phyloP scores from a whole-genome alignment of 306 rosid species.

The Castanea mollissima region DNA sequence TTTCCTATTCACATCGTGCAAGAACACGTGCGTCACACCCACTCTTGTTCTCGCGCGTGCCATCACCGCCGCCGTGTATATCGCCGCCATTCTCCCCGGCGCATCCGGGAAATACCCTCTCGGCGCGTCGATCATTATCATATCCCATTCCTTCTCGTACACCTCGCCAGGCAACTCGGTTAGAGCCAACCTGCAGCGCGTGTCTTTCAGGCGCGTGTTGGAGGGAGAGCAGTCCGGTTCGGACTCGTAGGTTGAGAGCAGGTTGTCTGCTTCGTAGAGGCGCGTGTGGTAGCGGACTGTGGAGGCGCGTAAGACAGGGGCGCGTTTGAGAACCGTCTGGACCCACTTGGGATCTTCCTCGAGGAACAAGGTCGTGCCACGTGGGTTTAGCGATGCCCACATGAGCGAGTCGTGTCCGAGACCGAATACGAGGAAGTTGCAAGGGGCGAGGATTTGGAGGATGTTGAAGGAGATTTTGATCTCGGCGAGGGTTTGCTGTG shows the following conservation, averaged over 20 bases:
- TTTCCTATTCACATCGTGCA: constrained; percentile 72
- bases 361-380: constrained; percentile 73
- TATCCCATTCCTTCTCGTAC: constrained; percentile 72
- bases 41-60: constrained; percentile 59
- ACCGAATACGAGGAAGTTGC: constrained; percentile 83
- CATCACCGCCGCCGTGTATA: constrained; percentile 78
- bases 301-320: constrained; percentile 51
- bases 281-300: constrained; percentile 53
- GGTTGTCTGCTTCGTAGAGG: constrained; percentile 41
- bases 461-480: constrained; percentile 47
- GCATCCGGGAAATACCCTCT: constrained; percentile 54
- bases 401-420: constrained; percentile 80
- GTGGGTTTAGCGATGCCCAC: constrained; percentile 84
- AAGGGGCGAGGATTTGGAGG: constrained; percentile 53
- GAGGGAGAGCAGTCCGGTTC: constrained; percentile 38
- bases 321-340: constrained; percentile 35
- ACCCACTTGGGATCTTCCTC: constrained; percentile 84
- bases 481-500: constrained; percentile 58
- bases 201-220: constrained; percentile 14
- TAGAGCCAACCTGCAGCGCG: constrained; percentile 53
- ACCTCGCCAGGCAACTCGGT: constrained; percentile 45
- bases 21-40: constrained; percentile 77
- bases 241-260: constrained; percentile 40
- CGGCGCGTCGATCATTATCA: constrained; percentile 85
- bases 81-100: constrained; percentile 81